These are phyloP conservation scores for Trichoderma lentiforme DNA, from an alignment of 2,329 filamentous ascomycete species.

Conservation along the genomic window DNA sequence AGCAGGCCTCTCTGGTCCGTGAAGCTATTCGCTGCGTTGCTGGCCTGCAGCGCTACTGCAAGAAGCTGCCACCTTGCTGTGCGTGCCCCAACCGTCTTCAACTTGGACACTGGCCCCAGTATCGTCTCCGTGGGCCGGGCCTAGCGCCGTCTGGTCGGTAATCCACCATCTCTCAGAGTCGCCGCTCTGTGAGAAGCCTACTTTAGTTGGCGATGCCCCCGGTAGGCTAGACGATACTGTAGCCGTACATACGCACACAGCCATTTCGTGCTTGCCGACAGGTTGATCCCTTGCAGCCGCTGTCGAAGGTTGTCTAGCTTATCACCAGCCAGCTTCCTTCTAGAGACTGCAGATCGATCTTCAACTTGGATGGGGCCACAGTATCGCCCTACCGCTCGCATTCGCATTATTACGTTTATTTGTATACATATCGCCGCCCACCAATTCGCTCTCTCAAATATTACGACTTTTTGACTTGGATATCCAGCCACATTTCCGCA, in stretches of 20 bases:
- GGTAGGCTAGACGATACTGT: conserved; percentile 8
- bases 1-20: not conserved
- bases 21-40: conserved; percentile 1
- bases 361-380: not conserved
- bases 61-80: not conserved
- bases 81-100: conserved; percentile 1
- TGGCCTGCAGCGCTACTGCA: conserved; percentile 5
- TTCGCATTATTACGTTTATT: not conserved
- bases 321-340: not conserved
- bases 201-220: conserved; percentile 18
- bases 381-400: not conserved
- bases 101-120: not conserved
- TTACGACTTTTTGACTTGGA: not conserved
- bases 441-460: not conserved
- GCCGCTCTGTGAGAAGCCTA: conserved; percentile 13
- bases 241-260: not conserved
- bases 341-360: not conserved
- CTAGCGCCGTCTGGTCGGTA: conserved; percentile 17
- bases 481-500: not conserved
- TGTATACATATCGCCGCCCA: not conserved
- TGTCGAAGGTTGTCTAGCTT: not conserved
- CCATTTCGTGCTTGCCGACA: not conserved
- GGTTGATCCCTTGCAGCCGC: not conserved
- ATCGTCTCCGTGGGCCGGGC: conserved; percentile 17
- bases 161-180: not conserved